Evolutionary conservation across 2,329 filamentous ascomycete genomes (phyloP).

Genomic region (Ophiobolus disseminans): DNA sequence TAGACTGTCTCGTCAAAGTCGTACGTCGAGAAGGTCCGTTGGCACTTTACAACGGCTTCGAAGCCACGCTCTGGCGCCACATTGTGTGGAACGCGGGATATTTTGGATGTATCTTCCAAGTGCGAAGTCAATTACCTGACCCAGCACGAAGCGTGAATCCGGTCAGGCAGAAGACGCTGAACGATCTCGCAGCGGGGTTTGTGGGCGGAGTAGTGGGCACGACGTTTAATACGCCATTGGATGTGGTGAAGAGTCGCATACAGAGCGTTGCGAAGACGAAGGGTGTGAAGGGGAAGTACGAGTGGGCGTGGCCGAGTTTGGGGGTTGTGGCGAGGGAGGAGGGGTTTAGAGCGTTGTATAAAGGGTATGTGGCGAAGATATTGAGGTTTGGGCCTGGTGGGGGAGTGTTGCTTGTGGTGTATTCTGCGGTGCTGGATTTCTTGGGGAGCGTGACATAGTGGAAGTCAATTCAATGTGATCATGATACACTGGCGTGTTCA

Average conservation of each 20-base stretch:
- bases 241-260: slow-evolving; percentile 43
- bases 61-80: slow-evolving; percentile 41
- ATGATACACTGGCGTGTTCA: too few species aligned
- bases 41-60: slow-evolving; percentile 42
- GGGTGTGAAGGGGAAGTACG: slow-evolving; percentile 35
- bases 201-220: slow-evolving; percentile 39
- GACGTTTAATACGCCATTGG: slow-evolving; percentile 40
- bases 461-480: not conserved
- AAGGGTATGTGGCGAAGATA: slow-evolving; percentile 42
- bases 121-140: slow-evolving; percentile 30
- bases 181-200: slow-evolving; percentile 39
- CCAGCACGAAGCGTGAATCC: slow-evolving; percentile 20
- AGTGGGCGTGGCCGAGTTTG: slow-evolving; percentile 41
- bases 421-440: slow-evolving; percentile 35
- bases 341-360: slow-evolving; percentile 37
- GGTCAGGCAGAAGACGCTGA: slow-evolving; percentile 33
- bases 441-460: slow-evolving; percentile 22
- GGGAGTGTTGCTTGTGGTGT: slow-evolving; percentile 39
- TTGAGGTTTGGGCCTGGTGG: slow-evolving; percentile 40
- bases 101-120: slow-evolving; percentile 43
- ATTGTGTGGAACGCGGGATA: slow-evolving; percentile 45
- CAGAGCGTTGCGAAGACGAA: slow-evolving; percentile 38
- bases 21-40: slow-evolving; percentile 32
- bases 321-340: slow-evolving; percentile 36
- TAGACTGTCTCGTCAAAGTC: slow-evolving; percentile 38